Evolutionary conservation across 2,329 filamentous ascomycete species (phyloP).

Genomic region (Xylariaceae sp.): DNA sequence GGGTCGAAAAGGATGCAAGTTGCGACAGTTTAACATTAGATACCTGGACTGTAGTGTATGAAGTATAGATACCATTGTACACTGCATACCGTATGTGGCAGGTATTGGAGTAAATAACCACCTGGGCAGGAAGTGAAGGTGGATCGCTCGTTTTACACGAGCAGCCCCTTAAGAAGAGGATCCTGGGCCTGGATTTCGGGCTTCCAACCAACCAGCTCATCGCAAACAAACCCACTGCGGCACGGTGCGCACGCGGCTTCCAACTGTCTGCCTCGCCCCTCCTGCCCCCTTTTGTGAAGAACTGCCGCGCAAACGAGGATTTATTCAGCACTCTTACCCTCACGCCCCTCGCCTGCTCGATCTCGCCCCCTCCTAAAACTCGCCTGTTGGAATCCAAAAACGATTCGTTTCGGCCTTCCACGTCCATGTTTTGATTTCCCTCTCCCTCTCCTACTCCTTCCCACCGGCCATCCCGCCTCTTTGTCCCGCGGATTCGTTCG

Average conservation of each 20-base stretch:
- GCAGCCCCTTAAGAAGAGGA: conserved; percentile 9
- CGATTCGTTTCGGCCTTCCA: conserved; percentile 35
- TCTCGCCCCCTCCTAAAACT: conserved; percentile 16
- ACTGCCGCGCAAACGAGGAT: conserved; percentile 2
- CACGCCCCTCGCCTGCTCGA: conserved; percentile 12
- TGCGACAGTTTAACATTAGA: too few species aligned
- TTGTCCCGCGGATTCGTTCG: conserved; percentile 38
- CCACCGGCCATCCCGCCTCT: conserved; percentile 26
- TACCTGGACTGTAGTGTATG: too few species aligned
- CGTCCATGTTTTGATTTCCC: conserved; percentile 34
- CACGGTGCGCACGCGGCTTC: conserved; percentile 2
- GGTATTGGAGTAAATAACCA: not conserved
- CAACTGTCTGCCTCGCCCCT: conserved; percentile 3
- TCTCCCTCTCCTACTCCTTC: conserved; percentile 22
- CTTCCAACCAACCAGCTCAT: not conserved
- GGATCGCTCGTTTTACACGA: conserved; percentile 7
- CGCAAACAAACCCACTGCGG: not conserved
- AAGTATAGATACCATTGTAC: too few species aligned
- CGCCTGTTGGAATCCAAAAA: conserved; percentile 31
- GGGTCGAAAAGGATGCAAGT: too few species aligned
- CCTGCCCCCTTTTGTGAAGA: conserved; percentile 11
- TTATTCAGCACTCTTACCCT: conserved; percentile 9
- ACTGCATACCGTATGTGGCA: too few species aligned
- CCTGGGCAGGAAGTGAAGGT: too few species aligned
- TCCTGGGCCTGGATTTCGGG: not conserved